Evolutionary conservation across 768 basidiomycete species (phyloP).

Genomic region (Serendipita vermifera): DNA sequence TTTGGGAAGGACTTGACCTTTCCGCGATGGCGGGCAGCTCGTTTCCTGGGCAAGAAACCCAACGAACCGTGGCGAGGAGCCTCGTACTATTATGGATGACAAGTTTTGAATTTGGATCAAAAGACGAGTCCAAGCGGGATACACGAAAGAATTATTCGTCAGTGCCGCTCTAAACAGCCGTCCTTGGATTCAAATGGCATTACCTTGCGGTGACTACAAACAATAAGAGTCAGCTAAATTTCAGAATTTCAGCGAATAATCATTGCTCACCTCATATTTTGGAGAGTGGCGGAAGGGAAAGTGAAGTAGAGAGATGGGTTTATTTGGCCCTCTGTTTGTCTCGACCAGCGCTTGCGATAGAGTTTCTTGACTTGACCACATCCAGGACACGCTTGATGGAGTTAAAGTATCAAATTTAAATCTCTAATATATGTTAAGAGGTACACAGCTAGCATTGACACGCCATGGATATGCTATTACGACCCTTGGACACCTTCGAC

Average conservation of each 20-base stretch:
- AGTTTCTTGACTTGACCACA: not conserved
- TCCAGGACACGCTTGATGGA: too few species aligned
- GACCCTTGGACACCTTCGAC: too few species aligned
- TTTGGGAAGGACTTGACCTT: constrained; percentile 99
- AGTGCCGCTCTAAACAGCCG: constrained; percentile 9
- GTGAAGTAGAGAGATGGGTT: not conserved
- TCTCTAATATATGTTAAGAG: too few species aligned
- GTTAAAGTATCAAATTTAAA: too few species aligned
- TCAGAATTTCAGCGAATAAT: not conserved
- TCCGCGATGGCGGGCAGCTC: constrained; percentile 92
- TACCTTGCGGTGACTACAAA: constrained; percentile 9
- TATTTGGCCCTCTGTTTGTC: constrained; percentile 5
- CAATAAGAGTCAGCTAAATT: not conserved
- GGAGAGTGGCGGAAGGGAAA: too few species aligned
- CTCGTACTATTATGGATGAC: constrained; percentile 59
- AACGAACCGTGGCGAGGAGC: constrained; percentile 97
- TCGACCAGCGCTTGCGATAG: constrained; percentile 1
- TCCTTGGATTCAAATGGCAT: not conserved
- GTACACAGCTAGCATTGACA: too few species aligned
- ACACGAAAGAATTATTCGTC: constrained; percentile 9
- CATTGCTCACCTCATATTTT: not conserved
- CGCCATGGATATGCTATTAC: too few species aligned
- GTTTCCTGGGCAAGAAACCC: constrained; percentile 93
- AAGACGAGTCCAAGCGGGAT: constrained; percentile 9
- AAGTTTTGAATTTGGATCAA: constrained; percentile 18